Conservation (phyloP, 129 eudicot species). For the Artemisia argyi region DNA sequence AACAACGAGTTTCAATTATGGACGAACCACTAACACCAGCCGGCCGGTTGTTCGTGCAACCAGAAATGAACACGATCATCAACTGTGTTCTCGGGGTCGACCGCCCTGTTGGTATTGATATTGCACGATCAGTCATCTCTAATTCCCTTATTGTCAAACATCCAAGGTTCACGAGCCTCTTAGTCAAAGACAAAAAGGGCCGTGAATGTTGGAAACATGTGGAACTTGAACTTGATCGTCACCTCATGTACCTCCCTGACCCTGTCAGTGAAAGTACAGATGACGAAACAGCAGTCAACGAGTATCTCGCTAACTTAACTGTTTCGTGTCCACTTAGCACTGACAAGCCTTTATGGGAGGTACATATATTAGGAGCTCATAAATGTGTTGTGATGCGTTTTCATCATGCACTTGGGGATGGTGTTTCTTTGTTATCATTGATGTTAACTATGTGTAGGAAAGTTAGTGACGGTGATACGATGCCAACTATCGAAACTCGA, state of each 20-base stretch:
- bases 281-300: slow-evolving; percentile 54
- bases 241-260: slow-evolving; percentile 46
- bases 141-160: slow-evolving; percentile 50
- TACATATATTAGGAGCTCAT: slow-evolving; percentile 60
- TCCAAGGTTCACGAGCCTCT: slow-evolving; percentile 69
- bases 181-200: slow-evolving; percentile 40
- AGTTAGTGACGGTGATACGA: slow-evolving; percentile 38
- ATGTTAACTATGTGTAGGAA: slow-evolving; percentile 54
- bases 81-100: slow-evolving; percentile 47
- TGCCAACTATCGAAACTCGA: slow-evolving; percentile 24
- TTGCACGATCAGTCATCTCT: slow-evolving; percentile 37
- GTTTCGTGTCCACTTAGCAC: slow-evolving; percentile 63
- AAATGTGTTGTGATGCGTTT: slow-evolving; percentile 69
- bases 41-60: slow-evolving; percentile 65
- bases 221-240: slow-evolving; percentile 49
- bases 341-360: slow-evolving; percentile 86
- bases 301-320: slow-evolving; percentile 58
- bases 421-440: slow-evolving; percentile 75
- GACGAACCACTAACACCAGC: slow-evolving; percentile 70
- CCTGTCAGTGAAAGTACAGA: slow-evolving; percentile 13
- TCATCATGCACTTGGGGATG: slow-evolving; percentile 94
- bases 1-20: slow-evolving; percentile 18
- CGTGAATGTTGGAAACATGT: slow-evolving; percentile 49
- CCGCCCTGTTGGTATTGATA: slow-evolving; percentile 30
- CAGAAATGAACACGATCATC: slow-evolving; percentile 51